Percentiles rank a stretch among this genome's conserved stretches.
These are phyloP conservation scores for Arthroderma sp. DNA, from an alignment of 2,329 filamentous ascomycete genomes.

Conservation along the genomic window DNA sequence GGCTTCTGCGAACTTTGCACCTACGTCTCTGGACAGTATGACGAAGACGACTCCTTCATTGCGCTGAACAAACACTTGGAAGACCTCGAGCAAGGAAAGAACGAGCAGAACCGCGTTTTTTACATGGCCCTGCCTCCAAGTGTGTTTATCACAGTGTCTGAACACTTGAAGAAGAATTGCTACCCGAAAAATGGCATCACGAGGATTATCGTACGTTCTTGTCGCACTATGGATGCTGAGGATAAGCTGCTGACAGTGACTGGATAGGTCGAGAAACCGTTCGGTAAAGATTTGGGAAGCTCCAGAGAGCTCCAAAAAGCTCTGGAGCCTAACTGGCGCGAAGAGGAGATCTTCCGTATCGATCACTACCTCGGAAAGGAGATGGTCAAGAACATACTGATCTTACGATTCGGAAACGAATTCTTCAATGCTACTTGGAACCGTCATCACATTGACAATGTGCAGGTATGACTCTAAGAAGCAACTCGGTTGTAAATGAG, in stretches of 20 bases:
- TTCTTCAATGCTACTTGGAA: slow-evolving; percentile 99
- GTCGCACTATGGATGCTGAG: not conserved
- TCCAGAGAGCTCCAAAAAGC: slow-evolving; percentile 91
- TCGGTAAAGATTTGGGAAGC: slow-evolving; percentile 90
- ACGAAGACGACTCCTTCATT: slow-evolving; percentile 88
- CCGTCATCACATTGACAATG: slow-evolving; percentile 96
- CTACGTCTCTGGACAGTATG: slow-evolving; percentile 95
- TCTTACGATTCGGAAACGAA: slow-evolving; percentile 94
- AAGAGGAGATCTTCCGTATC: slow-evolving; percentile 97
- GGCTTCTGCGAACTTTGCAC: slow-evolving; percentile 80
- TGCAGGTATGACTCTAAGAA: slow-evolving; percentile 46
- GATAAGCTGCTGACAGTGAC: not conserved
- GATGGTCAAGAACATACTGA: slow-evolving; percentile 99
- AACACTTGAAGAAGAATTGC: slow-evolving; percentile 94
- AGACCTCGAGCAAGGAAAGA: slow-evolving; percentile 66
- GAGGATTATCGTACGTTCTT: slow-evolving; percentile 67
- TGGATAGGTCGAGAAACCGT: slow-evolving; percentile 87
- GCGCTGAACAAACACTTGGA: slow-evolving; percentile 74
- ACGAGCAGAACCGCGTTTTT: slow-evolving; percentile 84
- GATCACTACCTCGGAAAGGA: slow-evolving; percentile 99
- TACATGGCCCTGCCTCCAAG: slow-evolving; percentile 98
- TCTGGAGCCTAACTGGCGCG: slow-evolving; percentile 93
- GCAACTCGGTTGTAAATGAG: not conserved
- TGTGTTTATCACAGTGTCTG: slow-evolving; percentile 94
- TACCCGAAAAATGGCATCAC: slow-evolving; percentile 85